These are phyloP conservation scores for Aspergillus quadrilineatus DNA, from an alignment of 2,329 filamentous ascomycete genomes.

Conservation along the genomic window DNA sequence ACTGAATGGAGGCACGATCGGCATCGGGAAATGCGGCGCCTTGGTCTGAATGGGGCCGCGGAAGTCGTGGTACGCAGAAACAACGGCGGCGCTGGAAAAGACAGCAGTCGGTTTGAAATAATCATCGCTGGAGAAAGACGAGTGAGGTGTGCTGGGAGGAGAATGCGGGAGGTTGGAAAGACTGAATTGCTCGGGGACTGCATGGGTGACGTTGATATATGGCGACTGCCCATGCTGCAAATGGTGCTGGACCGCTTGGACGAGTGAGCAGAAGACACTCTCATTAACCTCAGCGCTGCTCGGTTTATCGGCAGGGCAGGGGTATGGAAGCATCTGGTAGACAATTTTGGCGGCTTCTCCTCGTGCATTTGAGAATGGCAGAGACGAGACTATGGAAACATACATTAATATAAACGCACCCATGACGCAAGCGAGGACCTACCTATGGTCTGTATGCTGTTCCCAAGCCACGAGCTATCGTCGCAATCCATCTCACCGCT, in stretches of 20 bases:
- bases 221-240: slow-evolving; percentile 52
- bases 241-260: slow-evolving; percentile 55
- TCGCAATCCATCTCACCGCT: slow-evolving; percentile 36
- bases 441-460: slow-evolving; percentile 39
- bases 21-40: slow-evolving; percentile 52
- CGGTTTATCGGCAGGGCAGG: slow-evolving; percentile 38
- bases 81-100: slow-evolving; percentile 62
- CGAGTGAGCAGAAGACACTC: slow-evolving; percentile 54
- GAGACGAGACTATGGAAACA: slow-evolving; percentile 35
- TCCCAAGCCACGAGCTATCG: slow-evolving; percentile 38
- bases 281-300: slow-evolving; percentile 30
- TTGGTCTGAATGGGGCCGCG: slow-evolving; percentile 44
- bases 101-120: slow-evolving; percentile 60
- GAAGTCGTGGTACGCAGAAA: slow-evolving; percentile 58
- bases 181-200: slow-evolving; percentile 61
- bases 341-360: slow-evolving; percentile 55
- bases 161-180: slow-evolving; percentile 62
- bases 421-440: slow-evolving; percentile 18
- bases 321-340: slow-evolving; percentile 61
- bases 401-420: slow-evolving; percentile 3
- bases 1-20: slow-evolving; percentile 59
- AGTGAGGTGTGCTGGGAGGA: slow-evolving; percentile 59
- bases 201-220: slow-evolving; percentile 65
- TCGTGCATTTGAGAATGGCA: slow-evolving; percentile 35
- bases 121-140: slow-evolving; percentile 52